These are phyloP conservation scores for Neurospora intermedia DNA, from an alignment of 495 filamentous ascomycete species.

Conservation along the genomic window DNA sequence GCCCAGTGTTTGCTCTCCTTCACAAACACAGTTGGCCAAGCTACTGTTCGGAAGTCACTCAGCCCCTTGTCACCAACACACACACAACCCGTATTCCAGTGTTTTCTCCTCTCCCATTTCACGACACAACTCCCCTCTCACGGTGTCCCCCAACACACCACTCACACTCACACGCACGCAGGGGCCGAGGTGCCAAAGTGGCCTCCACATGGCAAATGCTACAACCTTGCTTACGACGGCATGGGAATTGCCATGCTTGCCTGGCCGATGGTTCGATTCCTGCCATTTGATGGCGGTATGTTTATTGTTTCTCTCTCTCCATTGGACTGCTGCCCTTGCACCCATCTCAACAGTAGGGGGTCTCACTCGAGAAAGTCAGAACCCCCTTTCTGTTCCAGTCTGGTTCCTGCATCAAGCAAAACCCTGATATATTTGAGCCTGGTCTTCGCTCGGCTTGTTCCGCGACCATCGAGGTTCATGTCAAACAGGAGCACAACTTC, in stretches of 20 bases:
- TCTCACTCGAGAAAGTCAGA: background rate
- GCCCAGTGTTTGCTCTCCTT: background rate
- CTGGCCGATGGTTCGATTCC: background rate
- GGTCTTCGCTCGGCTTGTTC: background rate
- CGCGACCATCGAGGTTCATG: background rate
- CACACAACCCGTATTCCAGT: background rate
- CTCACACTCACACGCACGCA: background rate
- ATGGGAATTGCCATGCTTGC: background rate
- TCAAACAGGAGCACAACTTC: background rate
- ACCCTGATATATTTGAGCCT: background rate
- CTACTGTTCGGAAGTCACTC: background rate
- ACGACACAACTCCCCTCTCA: background rate
- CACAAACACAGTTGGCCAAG: background rate
- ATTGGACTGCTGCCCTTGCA: background rate
- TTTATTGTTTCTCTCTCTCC: background rate
- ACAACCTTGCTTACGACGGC: background rate
- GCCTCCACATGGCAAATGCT: background rate
- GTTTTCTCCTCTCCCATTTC: background rate
- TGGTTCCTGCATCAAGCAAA: background rate
- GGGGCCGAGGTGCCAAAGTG: background rate
- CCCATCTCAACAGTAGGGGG: background rate
- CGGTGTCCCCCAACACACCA: background rate
- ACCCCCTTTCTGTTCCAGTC: background rate
- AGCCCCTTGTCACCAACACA: background rate
- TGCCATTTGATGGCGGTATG: background rate